A percentile compares a stretch with the other conserved stretches of the same genome.
Evolutionary conservation across 2,329 filamentous ascomycete species (phyloP).

Genomic region (Penicillium frequentans): DNA sequence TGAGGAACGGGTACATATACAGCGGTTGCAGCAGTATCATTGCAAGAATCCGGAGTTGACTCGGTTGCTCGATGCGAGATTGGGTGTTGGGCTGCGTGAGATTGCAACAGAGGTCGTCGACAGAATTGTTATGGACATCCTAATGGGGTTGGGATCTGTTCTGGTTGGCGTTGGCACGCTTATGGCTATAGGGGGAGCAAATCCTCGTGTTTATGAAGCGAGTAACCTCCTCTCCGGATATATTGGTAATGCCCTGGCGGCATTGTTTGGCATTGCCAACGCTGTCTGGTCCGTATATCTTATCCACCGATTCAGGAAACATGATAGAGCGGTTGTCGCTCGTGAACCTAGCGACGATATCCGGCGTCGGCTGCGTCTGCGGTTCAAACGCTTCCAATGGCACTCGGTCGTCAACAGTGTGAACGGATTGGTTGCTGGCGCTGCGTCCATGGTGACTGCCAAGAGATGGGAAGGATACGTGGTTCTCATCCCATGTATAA

Average conservation of each 20-base stretch:
- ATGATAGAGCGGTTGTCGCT: slow-evolving; percentile 28
- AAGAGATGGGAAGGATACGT: slow-evolving; percentile 56
- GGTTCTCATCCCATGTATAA: slow-evolving; percentile 52
- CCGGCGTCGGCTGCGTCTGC: slow-evolving; percentile 33
- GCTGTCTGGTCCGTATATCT: slow-evolving; percentile 50
- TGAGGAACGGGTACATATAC: slow-evolving; percentile 41
- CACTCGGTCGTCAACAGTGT: slow-evolving; percentile 49
- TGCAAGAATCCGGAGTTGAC: slow-evolving; percentile 20
- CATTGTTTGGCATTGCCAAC: slow-evolving; percentile 52
- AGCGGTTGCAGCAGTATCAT: slow-evolving; percentile 15
- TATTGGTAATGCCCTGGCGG: slow-evolving; percentile 54
- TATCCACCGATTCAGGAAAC: slow-evolving; percentile 41
- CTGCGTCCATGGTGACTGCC: slow-evolving; percentile 52
- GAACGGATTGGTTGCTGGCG: slow-evolving; percentile 50
- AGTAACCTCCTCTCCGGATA: slow-evolving; percentile 59
- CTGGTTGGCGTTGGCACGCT: slow-evolving; percentile 54
- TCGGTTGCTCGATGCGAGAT: slow-evolving; percentile 34
- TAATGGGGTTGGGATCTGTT: slow-evolving; percentile 52
- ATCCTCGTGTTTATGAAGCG: slow-evolving; percentile 43
- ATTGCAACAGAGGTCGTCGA: slow-evolving; percentile 54
- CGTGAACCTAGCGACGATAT: slow-evolving; percentile 30
- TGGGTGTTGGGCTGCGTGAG: slow-evolving; percentile 52
- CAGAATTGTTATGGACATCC: slow-evolving; percentile 52
- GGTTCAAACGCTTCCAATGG: slow-evolving; percentile 45
- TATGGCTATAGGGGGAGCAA: slow-evolving; percentile 55